phyloP scores from a whole-genome alignment of 2,329 filamentous ascomycete genomes.

The Colletotrichum liaoningense region DNA sequence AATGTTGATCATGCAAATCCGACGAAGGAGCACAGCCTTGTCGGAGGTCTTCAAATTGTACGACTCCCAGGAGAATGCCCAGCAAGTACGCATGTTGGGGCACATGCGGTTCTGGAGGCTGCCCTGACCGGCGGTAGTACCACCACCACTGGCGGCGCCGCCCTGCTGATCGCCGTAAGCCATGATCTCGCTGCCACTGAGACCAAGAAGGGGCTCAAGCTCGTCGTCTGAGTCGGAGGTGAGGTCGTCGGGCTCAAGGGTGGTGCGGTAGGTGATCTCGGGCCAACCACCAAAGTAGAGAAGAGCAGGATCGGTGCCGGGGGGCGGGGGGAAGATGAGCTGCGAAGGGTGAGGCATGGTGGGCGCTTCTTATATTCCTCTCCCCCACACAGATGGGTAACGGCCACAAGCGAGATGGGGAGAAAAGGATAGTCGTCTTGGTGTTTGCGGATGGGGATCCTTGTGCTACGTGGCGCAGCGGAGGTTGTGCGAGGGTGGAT shows the following conservation, averaged over 20 bases:
- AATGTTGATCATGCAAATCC: slow-evolving; percentile 30
- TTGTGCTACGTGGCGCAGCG: neutral
- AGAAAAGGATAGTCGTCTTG: neutral
- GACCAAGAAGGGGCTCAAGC: neutral
- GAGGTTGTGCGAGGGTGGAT: neutral
- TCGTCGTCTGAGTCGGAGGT: neutral
- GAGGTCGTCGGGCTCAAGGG: neutral
- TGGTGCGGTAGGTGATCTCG: neutral
- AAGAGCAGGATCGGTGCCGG: neutral
- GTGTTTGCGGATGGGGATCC: neutral
- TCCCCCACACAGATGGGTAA: neutral
- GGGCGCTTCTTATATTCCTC: neutral
- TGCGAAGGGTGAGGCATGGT: neutral
- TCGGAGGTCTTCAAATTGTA: slow-evolving; percentile 26
- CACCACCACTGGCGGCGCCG: neutral
- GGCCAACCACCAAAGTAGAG: neutral
- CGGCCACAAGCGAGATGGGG: neutral
- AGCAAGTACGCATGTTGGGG: slow-evolving; percentile 31
- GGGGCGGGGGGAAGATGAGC: slow-evolving; percentile 6
- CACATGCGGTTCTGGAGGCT: slow-evolving; percentile 20
- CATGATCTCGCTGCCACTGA: neutral
- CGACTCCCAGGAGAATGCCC: slow-evolving; percentile 29
- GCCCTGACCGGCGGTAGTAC: neutral
- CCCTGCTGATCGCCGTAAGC: neutral
- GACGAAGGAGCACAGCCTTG: slow-evolving; percentile 16